These are phyloP conservation scores for Amanita subjunquillea DNA, from an alignment of 768 basidiomycete genomes.

Conservation along the genomic window DNA sequence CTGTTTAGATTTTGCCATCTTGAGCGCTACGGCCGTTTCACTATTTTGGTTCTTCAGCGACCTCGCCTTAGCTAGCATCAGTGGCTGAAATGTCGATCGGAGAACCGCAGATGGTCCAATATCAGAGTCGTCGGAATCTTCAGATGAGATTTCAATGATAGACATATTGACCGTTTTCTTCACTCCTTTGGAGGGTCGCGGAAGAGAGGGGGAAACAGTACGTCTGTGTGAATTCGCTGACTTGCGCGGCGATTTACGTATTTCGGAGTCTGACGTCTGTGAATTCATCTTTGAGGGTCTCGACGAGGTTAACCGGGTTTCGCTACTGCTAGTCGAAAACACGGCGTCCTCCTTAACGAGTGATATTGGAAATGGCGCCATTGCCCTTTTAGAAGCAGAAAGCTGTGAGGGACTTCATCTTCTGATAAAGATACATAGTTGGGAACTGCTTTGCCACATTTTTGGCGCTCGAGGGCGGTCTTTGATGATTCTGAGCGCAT, in stretches of 20 bases:
- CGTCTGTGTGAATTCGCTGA: background rate
- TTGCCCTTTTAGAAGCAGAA: background rate
- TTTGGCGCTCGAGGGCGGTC: background rate
- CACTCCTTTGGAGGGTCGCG: background rate
- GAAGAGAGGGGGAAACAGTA: background rate
- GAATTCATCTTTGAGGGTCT: background rate
- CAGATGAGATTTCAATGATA: slow-evolving; percentile 5
- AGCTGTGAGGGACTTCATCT: too few species aligned
- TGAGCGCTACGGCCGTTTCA: background rate
- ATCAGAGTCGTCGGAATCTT: background rate
- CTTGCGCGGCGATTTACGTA: background rate
- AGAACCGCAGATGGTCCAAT: background rate
- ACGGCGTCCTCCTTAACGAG: background rate
- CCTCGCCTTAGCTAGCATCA: slow-evolving; percentile 1
- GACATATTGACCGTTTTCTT: background rate
- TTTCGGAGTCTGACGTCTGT: background rate
- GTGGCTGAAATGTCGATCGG: background rate
- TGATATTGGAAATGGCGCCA: slow-evolving; percentile 1
- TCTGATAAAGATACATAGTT: background rate
- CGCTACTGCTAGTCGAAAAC: background rate
- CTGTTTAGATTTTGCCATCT: background rate
- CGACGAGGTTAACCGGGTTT: background rate
- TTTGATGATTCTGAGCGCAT: background rate
- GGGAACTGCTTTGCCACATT: background rate
- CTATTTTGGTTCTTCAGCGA: background rate